These are phyloP conservation scores for Naegleria fowleri DNA, from an alignment of 208 protist species.

Conservation along the genomic window DNA sequence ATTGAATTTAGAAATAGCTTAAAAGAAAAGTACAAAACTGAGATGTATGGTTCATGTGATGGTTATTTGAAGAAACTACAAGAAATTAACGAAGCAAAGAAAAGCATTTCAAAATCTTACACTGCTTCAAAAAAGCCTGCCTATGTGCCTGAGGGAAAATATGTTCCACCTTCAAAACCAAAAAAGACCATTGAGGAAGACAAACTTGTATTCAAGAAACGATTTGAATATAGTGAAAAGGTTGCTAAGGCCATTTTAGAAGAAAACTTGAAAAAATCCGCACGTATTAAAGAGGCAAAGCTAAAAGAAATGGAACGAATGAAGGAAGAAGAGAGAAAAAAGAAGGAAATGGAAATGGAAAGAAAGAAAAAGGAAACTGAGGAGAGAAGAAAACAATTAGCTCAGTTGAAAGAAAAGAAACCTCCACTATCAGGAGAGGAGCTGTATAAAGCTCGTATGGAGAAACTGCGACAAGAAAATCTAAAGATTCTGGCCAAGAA, in stretches of 20 bases:
- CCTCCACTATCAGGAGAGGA: not conserved
- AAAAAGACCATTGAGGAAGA: not conserved
- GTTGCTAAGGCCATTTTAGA: not conserved
- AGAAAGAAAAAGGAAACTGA: not conserved
- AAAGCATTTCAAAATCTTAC: not conserved
- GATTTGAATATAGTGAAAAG: not conserved
- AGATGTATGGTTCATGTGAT: not conserved
- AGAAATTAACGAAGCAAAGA: not conserved
- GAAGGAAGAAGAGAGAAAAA: not conserved
- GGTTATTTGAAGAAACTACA: not conserved
- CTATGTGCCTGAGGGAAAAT: not conserved
- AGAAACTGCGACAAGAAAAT: not conserved
- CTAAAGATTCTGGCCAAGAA: not conserved
- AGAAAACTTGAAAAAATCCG: not conserved
- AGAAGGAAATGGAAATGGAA: not conserved
- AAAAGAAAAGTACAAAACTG: not conserved
- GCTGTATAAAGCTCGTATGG: not conserved
- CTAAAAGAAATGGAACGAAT: not conserved
- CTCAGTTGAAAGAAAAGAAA: not conserved
- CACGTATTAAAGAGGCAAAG: not conserved
- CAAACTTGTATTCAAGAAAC: not conserved
- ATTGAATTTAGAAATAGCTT: not conserved
- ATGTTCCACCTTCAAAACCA: not conserved
- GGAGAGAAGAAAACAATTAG: not conserved
- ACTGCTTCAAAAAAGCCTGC: not conserved